Conservation (phyloP, 768 basidiomycete species). For the Amanita inopinata region DNA sequence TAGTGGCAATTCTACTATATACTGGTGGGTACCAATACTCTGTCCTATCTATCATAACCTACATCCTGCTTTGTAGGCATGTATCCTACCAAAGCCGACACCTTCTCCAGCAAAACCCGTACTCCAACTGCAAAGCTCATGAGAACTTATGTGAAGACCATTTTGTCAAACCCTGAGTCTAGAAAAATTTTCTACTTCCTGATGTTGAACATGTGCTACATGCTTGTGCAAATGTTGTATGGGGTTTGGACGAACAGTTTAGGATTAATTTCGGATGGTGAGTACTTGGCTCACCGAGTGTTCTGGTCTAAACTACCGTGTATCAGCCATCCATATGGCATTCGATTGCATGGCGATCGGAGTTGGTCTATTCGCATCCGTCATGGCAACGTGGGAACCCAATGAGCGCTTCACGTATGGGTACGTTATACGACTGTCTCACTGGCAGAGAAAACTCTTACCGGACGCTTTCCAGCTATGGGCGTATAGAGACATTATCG, state of each 20-base stretch:
- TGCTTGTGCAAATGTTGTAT: slow-evolving; percentile 95
- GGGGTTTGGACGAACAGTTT: slow-evolving; percentile 97
- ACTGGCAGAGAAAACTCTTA: background rate
- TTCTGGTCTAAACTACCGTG: slow-evolving; percentile 7
- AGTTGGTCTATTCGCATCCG: slow-evolving; percentile 89
- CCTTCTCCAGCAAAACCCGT: slow-evolving; percentile 32
- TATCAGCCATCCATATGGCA: slow-evolving; percentile 94
- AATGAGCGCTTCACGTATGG: slow-evolving; percentile 95
- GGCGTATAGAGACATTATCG: slow-evolving; percentile 92
- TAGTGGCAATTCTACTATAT: slow-evolving; percentile 49
- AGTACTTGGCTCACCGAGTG: slow-evolving; percentile 8
- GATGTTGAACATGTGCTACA: slow-evolving; percentile 88
- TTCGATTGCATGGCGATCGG: slow-evolving; percentile 98
- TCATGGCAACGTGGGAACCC: slow-evolving; percentile 97
- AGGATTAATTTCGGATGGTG: slow-evolving; percentile 94
- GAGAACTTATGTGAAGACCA: slow-evolving; percentile 77
- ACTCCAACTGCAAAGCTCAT: slow-evolving; percentile 45
- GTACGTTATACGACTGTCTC: slow-evolving; percentile 29
- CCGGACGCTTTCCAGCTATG: slow-evolving; percentile 53
- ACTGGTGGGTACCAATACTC: slow-evolving; percentile 37
- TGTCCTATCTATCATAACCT: background rate
- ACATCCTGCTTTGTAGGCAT: slow-evolving; percentile 31
- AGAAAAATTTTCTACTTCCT: slow-evolving; percentile 96
- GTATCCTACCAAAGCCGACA: slow-evolving; percentile 37
- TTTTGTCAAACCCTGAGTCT: slow-evolving; percentile 86